Evolutionary conservation across 768 basidiomycete genomes (phyloP).

Genomic region (Tulasnella sp.): DNA sequence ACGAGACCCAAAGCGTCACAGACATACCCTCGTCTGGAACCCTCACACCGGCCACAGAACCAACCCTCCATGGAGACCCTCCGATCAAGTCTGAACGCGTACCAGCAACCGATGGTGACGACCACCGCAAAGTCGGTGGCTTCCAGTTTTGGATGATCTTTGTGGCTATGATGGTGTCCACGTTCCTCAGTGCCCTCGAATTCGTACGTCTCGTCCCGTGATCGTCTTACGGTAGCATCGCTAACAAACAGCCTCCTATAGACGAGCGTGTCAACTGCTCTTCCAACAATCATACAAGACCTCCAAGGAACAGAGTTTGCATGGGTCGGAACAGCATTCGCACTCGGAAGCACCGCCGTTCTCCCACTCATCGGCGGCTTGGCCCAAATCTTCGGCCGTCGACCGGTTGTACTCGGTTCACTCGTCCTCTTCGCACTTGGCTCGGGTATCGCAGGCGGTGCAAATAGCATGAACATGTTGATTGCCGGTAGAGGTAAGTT

Average conservation of each 20-base stretch:
- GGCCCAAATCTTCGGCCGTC: constrained; percentile 35
- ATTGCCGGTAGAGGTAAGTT: constrained; percentile 33
- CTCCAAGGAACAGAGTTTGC: constrained; percentile 18
- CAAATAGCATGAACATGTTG: constrained; percentile 36
- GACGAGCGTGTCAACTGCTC: constrained; percentile 20
- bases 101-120: too few relatives aligned
- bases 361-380: constrained; percentile 33
- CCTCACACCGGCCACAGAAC: too few relatives aligned
- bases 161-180: constrained; percentile 5
- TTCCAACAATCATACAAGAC: constrained; percentile 16
- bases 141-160: constrained; percentile 14
- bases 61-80: too few relatives aligned
- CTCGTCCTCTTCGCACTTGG: constrained; percentile 35
- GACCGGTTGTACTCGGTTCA: constrained; percentile 30
- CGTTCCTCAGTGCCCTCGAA: constrained; percentile 12
- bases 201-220: not conserved
- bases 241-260: not conserved
- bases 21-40: too few relatives aligned
- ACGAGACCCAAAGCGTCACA: too few relatives aligned
- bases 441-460: constrained; percentile 35
- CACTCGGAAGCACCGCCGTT: constrained; percentile 37
- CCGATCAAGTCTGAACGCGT: too few relatives aligned
- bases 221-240: not conserved
- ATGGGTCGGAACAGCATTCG: constrained; percentile 25
- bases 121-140: not conserved